Conservation (phyloP, 2,329 filamentous ascomycete species). For the Cladosporium phlei region DNA sequence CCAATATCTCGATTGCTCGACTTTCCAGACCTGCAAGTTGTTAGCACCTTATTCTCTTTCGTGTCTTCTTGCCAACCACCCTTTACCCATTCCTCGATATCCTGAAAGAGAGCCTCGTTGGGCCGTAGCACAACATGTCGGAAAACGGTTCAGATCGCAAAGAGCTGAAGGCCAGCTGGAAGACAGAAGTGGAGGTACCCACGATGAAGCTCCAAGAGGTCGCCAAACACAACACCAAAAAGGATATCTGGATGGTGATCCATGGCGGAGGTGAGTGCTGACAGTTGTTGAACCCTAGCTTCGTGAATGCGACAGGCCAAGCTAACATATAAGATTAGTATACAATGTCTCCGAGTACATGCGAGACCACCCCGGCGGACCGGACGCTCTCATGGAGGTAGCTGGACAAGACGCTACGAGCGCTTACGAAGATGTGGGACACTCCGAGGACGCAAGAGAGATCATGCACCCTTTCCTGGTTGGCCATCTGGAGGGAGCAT, state of each 20-base stretch:
- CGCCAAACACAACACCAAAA: slow-evolving; percentile 94
- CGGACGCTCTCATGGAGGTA: slow-evolving; percentile 91
- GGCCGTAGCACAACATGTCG: no score
- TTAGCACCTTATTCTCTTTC: no score
- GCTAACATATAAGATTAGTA: slow-evolving; percentile 42
- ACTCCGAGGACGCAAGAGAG: slow-evolving; percentile 44
- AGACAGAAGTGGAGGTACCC: slow-evolving; percentile 66
- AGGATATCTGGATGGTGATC: slow-evolving; percentile 94
- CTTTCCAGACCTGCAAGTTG: no score
- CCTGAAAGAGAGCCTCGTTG: no score
- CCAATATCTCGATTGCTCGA: no score
- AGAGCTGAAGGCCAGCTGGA: slow-evolving; percentile 24
- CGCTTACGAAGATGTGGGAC: slow-evolving; percentile 73
- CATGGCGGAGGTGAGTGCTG: slow-evolving; percentile 61
- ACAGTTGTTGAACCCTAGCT: neutral
- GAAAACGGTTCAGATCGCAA: slow-evolving; percentile 15
- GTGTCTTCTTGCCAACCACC: no score
- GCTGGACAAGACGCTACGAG: slow-evolving; percentile 93
- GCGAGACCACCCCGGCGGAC: slow-evolving; percentile 91
- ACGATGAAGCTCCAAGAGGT: slow-evolving; percentile 88
- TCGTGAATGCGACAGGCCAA: no score
- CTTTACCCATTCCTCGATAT: no score
- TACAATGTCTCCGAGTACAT: slow-evolving; percentile 90
- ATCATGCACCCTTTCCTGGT: slow-evolving; percentile 36
- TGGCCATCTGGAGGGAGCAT: slow-evolving; percentile 30